Base-by-base conservation (phyloP, 169 alveolate genomes). In the Babesia caballi region DNA sequence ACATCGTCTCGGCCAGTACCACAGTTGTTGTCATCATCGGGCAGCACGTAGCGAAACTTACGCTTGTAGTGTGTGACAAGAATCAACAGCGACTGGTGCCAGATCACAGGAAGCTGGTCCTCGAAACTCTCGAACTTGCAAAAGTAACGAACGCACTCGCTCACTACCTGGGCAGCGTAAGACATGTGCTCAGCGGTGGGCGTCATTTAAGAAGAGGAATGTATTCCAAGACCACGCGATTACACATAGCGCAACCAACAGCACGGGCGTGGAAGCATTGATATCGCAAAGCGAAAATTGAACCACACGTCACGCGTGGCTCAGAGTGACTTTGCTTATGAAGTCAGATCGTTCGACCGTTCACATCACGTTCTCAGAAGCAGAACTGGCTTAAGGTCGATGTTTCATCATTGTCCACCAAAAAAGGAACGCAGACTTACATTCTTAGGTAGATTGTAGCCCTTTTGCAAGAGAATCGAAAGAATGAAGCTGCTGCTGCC, bases 61-160 rank as follows among this genome's bases (percentile, higher is more conserved):
- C 93, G 89, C 74, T 92, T 84, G 86, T 96, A 96, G 67, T 85
- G 81, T 77, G 89, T 91, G 17, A 92, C 94, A 52, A 96, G 94
- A 36, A 89, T 83, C 23, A 95, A 88, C 9, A 96, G 83, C 25
- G 96, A 89, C 66, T 95, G 93, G 69, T 95, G 98, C 98, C 98
- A 96, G 32, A 94, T 84, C 50, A 96, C 97, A 25, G 99, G 98
- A 78, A 95, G 59, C 19, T 47, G 51, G 38, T 77, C 90, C 52
- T 84, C 89, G 51, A 88, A 85, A 56, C 61, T 73, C 40, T 89
- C 92, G 54, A 91, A 85, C n/a, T 59, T 89, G 72, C 85, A 53
- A 70, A 88, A 88, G 52, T 88, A 83, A 15, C 44, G 46, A 23
- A 88, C 82, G 23, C 90, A 88, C 7, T 67, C 85, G 42, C 56